Conservation (phyloP, 2,329 filamentous ascomycete species). For the Penicillium fuscoglaucum region DNA sequence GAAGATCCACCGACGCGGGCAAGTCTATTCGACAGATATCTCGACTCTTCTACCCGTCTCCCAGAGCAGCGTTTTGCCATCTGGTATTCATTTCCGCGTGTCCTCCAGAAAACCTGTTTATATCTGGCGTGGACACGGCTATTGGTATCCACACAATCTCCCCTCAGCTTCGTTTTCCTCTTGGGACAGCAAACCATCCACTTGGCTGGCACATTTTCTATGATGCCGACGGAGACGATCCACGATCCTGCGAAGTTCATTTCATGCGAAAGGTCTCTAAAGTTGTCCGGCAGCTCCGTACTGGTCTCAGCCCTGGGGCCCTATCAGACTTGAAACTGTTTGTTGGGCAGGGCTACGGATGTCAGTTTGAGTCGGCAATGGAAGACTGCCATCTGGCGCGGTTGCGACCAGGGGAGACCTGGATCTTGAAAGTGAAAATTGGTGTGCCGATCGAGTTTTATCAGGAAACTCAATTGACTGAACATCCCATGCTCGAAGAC, state of each 20-base stretch:
- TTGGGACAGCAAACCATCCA: conserved; percentile 15
- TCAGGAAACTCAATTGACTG: conserved; percentile 1
- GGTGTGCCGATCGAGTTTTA: conserved; percentile 18
- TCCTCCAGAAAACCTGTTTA: conserved; percentile 16
- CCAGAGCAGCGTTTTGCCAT: conserved; percentile 33
- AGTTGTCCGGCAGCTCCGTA: conserved; percentile 31
- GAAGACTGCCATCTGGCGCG: conserved; percentile 20
- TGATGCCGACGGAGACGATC: conserved; percentile 18
- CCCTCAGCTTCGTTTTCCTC: conserved; percentile 25
- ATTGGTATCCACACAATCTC: conserved; percentile 39
- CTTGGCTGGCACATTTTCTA: conserved; percentile 34
- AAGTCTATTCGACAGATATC: conserved; percentile 29
- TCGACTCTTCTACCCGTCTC: conserved; percentile 24
- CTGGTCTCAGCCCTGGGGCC: conserved; percentile 30
- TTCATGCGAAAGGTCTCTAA: conserved; percentile 26
- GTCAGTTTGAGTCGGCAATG: conserved; percentile 24
- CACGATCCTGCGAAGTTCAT: conserved; percentile 10
- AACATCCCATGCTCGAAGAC: conserved; percentile 21
- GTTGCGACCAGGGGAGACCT: conserved; percentile 36
- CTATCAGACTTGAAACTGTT: conserved; percentile 28
- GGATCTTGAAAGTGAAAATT: conserved; percentile 31
- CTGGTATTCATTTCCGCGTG: conserved; percentile 35
- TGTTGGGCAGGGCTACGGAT: conserved; percentile 25
- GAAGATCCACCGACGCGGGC: conserved; percentile 11
- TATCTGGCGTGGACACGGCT: conserved; percentile 24